Conservation (phyloP, 2,329 filamentous ascomycete species). For the Dactylonectria macrodidyma region DNA sequence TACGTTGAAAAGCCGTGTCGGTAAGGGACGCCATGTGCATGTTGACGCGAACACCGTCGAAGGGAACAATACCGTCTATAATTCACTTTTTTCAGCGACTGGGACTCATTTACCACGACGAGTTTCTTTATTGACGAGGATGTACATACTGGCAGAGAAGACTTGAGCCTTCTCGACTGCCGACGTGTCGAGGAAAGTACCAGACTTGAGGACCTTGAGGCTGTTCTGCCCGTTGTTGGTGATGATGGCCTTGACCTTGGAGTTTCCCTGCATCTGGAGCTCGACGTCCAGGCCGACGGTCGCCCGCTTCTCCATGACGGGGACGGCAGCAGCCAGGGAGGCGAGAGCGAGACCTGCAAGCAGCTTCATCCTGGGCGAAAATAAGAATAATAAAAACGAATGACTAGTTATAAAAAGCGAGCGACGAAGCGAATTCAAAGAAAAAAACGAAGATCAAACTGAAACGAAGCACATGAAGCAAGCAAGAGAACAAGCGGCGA, state of each 20-base stretch:
- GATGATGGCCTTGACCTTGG: slow-evolving; percentile 67
- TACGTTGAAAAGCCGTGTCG: slow-evolving; percentile 65
- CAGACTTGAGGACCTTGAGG: slow-evolving; percentile 67
- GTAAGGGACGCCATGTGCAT: slow-evolving; percentile 61
- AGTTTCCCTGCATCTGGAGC: slow-evolving; percentile 65
- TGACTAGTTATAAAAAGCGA: slow-evolving; percentile 27
- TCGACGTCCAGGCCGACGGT: slow-evolving; percentile 60
- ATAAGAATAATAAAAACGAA: slow-evolving; percentile 31
- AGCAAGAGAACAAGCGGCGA: slow-evolving; percentile 12
- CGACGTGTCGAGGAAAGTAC: slow-evolving; percentile 67
- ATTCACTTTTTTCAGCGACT: slow-evolving; percentile 8
- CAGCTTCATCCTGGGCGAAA: slow-evolving; percentile 44
- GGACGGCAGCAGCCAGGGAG: slow-evolving; percentile 45
- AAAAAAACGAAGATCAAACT: slow-evolving; percentile 21
- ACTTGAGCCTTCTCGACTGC: slow-evolving; percentile 68
- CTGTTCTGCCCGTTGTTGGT: slow-evolving; percentile 66
- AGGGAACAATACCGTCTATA: slow-evolving; percentile 59
- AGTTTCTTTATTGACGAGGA: too few species aligned
- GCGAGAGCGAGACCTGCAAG: slow-evolving; percentile 47
- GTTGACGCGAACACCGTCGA: slow-evolving; percentile 68
- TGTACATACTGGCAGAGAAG: slow-evolving; percentile 58
- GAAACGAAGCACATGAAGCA: slow-evolving; percentile 17
- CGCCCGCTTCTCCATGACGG: slow-evolving; percentile 50
- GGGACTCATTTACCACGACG: background rate
- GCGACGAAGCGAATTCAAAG: slow-evolving; percentile 11